Conservation (phyloP, 1,284 basidiomycete species). For the Cutaneotrichosporon dermatis region DNA sequence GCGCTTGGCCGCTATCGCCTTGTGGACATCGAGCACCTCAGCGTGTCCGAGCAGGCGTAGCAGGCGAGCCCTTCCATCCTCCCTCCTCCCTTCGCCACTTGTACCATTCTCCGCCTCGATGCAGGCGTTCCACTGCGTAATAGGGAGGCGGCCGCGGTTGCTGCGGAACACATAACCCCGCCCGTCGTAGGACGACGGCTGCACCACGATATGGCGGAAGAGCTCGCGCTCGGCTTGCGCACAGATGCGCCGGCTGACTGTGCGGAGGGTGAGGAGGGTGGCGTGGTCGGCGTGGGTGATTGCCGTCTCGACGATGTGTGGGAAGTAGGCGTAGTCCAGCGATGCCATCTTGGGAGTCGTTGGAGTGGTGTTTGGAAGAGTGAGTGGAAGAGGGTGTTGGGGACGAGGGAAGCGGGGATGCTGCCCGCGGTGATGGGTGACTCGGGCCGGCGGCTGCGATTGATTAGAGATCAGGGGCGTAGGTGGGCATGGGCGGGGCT, state of each 20-base stretch:
- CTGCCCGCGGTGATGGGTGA: neutral
- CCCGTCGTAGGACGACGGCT: neutral
- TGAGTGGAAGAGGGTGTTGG: neutral
- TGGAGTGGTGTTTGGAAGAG: neutral
- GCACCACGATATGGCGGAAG: neutral
- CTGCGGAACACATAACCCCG: neutral
- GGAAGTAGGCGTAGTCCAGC: neutral
- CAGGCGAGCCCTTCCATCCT: no score
- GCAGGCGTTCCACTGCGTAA: neutral
- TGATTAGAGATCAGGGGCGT: no score
- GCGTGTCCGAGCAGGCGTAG: neutral
- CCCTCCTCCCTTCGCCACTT: no score
- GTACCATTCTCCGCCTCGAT: no score
- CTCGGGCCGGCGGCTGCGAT: neutral
- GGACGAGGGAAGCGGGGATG: no score
- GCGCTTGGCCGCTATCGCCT: neutral
- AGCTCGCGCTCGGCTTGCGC: neutral
- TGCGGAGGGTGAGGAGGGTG: neutral
- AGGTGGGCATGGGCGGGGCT: no score
- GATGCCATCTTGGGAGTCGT: no score
- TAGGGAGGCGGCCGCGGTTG: neutral
- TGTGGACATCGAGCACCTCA: neutral
- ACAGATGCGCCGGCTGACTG: neutral
- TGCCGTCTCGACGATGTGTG: neutral
- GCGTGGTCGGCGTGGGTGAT: neutral